Evolutionary conservation across 2,329 filamentous ascomycete genomes (phyloP).

Genomic region (Epichloe aotearoae): DNA sequence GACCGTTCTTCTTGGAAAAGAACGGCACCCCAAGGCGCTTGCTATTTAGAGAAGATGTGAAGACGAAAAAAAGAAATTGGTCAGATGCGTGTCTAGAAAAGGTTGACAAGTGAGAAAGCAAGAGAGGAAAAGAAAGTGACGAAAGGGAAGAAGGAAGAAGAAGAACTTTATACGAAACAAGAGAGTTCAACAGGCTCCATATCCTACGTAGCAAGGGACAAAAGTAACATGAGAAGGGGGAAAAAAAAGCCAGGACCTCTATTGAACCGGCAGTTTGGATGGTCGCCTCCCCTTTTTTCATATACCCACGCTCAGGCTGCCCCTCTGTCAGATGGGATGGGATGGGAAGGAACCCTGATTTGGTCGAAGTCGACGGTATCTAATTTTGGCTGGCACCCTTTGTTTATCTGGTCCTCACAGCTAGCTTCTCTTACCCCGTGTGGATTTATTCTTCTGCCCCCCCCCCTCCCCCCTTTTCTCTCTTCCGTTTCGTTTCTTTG

Average conservation of each 20-base stretch:
- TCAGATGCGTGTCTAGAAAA: not conserved
- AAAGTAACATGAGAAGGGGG: not conserved
- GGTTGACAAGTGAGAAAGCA: not conserved
- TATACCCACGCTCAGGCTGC: not conserved
- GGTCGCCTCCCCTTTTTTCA: not conserved
- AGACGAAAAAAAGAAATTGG: not conserved
- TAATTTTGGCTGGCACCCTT: too few relatives aligned
- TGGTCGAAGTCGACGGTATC: too few relatives aligned
- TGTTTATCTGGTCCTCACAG: too few relatives aligned
- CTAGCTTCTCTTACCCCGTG: too few relatives aligned
- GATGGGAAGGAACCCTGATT: too few relatives aligned
- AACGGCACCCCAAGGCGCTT: not conserved
- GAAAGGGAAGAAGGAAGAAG: not conserved
- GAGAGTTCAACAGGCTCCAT: not conserved
- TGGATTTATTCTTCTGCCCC: too few relatives aligned
- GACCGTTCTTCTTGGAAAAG: not conserved
- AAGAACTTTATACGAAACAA: not conserved
- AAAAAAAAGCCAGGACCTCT: too few relatives aligned
- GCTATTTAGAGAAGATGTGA: not conserved
- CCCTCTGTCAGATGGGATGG: too few relatives aligned
- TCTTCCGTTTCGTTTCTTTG: too few relatives aligned
- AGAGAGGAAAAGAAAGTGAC: not conserved
- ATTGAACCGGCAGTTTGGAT: too few relatives aligned
- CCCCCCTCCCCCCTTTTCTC: too few relatives aligned
- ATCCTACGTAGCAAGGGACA: not conserved